A percentile compares a stretch with the other conserved stretches of the same genome.
Conservation (phyloP, 164 flowering plant genomes). For the Pachysandra terminalis region DNA sequence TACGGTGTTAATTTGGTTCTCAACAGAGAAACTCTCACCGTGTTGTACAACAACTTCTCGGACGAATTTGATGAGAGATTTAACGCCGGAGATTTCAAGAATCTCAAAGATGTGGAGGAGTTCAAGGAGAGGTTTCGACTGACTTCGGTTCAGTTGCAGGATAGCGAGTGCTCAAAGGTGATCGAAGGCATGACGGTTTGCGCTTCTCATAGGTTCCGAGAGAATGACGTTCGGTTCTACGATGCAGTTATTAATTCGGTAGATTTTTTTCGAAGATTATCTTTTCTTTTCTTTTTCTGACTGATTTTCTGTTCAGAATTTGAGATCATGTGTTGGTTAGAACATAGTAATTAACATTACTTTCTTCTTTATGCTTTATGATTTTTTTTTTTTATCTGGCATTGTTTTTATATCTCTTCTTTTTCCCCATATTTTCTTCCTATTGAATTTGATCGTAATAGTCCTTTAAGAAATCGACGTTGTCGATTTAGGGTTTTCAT, state of each 20-base stretch:
- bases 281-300: background rate
- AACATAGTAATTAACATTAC: background rate
- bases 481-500: too few species aligned
- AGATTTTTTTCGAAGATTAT: background rate
- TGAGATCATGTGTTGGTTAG: too few species aligned
- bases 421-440: too few species aligned
- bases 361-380: too few species aligned
- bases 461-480: too few species aligned
- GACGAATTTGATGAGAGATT: constrained; percentile 16
- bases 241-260: constrained; percentile 50
- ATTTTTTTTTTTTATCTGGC: background rate
- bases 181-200: constrained; percentile 31
- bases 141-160: constrained; percentile 46
- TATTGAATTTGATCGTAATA: too few species aligned
- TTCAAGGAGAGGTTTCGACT: constrained; percentile 38
- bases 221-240: constrained; percentile 35
- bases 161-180: constrained; percentile 32
- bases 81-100: constrained; percentile 20
- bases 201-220: constrained; percentile 17
- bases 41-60: constrained; percentile 24
- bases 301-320: background rate
- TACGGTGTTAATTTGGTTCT: constrained; percentile 27
- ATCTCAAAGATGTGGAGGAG: constrained; percentile 16
- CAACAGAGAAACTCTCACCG: constrained; percentile 18
- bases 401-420: background rate